Base-by-base conservation (phyloP, 2,329 filamentous ascomycete genomes). In the Cadophora malorum region DNA sequence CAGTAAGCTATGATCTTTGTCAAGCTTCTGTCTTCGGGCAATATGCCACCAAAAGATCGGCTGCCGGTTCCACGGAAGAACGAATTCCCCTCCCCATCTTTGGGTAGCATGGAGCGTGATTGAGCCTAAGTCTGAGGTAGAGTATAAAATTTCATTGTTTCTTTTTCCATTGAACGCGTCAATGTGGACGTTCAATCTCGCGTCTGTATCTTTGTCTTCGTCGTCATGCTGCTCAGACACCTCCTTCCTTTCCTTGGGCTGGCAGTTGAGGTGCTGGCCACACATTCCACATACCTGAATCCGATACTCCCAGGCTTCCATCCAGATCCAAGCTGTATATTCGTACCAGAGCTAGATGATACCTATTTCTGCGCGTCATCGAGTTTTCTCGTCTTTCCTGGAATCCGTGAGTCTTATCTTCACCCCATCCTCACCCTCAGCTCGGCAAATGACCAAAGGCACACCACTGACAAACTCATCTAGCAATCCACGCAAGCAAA, bases 401-500 rank as follows among this genome's bases (percentile, higher is more conserved):
- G 81, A 0, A 71, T 82, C 1, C 80, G 67, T 66, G 35, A 58
- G 64, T 56, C 45, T 33, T 19, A 8, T 16, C 5, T 33, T n/a
- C 47, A 14, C n/a, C 8, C 9, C 45, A 21, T 21, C 45, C 5
- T 49, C n/a, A 16, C 2, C 8, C 45, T 49, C 28, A 28, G 5
- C 28, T 28, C 28, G 5, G 5, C 28, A 28, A 28, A 28, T 28
- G 5, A 28, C 3, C 5, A 28, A 28, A 28, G 5, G 28, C 28
- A 28, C 28, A 5, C 28, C n/a, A 7, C 19, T 23, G 25, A 25
- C 5, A 9, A 49, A 25, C 19, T 4, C 38, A 19, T 35, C 12
- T 55, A 69, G 64, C 80, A 5, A 78, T 83, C 52, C 78, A 86
- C 71, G 83, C 83, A 1, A 85, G 81, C n/a, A 81, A 79, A 64